Percentiles rank a stretch among this genome's conserved stretches.
phyloP scores from a whole-genome alignment of 768 basidiomycete species.

The Auriscalpium microsporum region DNA sequence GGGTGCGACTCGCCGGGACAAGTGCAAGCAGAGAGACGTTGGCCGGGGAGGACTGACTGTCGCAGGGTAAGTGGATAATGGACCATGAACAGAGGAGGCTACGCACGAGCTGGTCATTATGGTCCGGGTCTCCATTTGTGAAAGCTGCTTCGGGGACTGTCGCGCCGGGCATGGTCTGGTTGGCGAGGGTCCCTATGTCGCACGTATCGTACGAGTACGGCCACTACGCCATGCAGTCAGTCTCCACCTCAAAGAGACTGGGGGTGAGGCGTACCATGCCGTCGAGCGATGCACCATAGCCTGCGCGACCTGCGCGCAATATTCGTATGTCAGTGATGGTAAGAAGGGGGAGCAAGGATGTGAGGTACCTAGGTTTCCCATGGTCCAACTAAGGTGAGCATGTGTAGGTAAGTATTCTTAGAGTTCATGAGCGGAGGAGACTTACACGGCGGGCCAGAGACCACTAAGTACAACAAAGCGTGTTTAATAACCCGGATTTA shows the following conservation, averaged over 20 bases:
- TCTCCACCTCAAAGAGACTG: background rate
- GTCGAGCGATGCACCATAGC: slow-evolving; percentile 81
- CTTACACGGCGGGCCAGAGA: slow-evolving; percentile 39
- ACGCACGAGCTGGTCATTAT: slow-evolving; percentile 38
- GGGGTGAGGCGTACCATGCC: slow-evolving; percentile 48
- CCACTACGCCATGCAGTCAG: slow-evolving; percentile 38
- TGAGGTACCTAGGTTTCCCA: slow-evolving; percentile 60
- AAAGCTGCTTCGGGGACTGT: slow-evolving; percentile 61
- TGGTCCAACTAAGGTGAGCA: slow-evolving; percentile 29
- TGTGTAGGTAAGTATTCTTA: too few relatives aligned
- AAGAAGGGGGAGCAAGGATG: background rate
- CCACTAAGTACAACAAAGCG: slow-evolving; percentile 23
- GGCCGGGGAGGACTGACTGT: slow-evolving; percentile 68
- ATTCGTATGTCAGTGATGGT: background rate
- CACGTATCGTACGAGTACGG: slow-evolving; percentile 80
- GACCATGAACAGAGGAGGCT: slow-evolving; percentile 65
- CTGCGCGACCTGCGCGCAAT: slow-evolving; percentile 55
- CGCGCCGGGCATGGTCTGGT: slow-evolving; percentile 67
- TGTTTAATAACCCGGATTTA: slow-evolving; percentile 12
- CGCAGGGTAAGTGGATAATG: background rate
- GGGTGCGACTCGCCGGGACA: slow-evolving; percentile 82
- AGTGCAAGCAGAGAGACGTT: slow-evolving; percentile 81
- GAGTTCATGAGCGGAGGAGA: background rate
- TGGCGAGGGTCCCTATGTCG: slow-evolving; percentile 47
- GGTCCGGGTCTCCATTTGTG: slow-evolving; percentile 42